Evolutionary conservation across 352 stramenopile genomes (phyloP).

Genomic region (Salisapilia sapeloensis): DNA sequence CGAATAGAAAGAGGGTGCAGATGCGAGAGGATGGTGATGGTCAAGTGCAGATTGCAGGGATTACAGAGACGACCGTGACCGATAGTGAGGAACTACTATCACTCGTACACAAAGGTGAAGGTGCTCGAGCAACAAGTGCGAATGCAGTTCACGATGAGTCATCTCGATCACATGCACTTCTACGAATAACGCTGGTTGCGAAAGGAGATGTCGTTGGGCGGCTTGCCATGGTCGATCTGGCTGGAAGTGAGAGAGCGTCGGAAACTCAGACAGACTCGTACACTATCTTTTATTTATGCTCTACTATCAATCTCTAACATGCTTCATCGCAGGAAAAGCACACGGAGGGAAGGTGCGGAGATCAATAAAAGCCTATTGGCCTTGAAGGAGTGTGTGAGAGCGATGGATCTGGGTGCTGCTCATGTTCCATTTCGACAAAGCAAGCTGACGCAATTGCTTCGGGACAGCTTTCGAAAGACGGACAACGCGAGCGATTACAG

Average conservation of each 20-base stretch:
- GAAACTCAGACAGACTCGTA: conserved; percentile 82
- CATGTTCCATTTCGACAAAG: conserved; percentile 91
- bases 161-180: conserved; percentile 85
- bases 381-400: conserved; percentile 95
- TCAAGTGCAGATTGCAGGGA: conserved; percentile 84
- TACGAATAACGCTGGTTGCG: conserved; percentile 61
- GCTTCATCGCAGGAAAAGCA: conserved; percentile 34
- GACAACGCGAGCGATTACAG: too few relatives aligned
- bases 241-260: conserved; percentile 86
- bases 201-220: conserved; percentile 12
- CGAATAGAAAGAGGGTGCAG: conserved; percentile 72
- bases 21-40: conserved; percentile 87
- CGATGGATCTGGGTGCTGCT: conserved; percentile 67
- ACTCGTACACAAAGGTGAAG: conserved; percentile 79
- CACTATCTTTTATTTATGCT: background rate
- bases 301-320: background rate
- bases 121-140: conserved; percentile 84
- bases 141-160: conserved; percentile 90
- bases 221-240: conserved; percentile 84
- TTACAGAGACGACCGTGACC: conserved; percentile 72
- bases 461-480: conserved; percentile 49
- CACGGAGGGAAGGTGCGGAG: conserved; percentile 89
- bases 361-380: conserved; percentile 95
- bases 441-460: conserved; percentile 91
- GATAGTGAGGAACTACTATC: conserved; percentile 77